phyloP scores from a whole-genome alignment of 345 rosid genomes.

The Eutrema yunnanense region DNA sequence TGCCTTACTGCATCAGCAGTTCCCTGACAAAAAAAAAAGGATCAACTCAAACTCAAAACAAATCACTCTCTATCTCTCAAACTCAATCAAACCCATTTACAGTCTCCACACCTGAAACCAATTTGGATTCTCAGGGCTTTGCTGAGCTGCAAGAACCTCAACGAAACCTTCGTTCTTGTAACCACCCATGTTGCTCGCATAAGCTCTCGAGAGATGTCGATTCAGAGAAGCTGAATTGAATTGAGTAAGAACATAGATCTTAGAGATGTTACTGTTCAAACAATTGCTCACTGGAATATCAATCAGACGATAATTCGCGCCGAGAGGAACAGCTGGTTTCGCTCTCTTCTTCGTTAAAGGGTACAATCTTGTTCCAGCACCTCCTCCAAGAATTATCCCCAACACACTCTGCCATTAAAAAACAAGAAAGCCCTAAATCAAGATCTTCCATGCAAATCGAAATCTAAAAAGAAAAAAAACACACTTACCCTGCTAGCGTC shows the following conservation, averaged over 20 bases:
- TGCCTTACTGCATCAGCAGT: slow-evolving; percentile 98
- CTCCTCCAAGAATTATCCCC: slow-evolving; percentile 94
- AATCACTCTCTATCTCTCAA: not conserved
- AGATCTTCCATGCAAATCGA: not conserved
- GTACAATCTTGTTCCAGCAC: slow-evolving; percentile 88
- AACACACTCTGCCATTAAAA: slow-evolving; percentile 66
- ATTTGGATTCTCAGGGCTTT: slow-evolving; percentile 95
- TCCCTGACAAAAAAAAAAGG: slow-evolving; percentile 41
- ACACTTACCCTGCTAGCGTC: slow-evolving; percentile 87
- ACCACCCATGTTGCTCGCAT: slow-evolving; percentile 97
- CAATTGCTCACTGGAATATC: slow-evolving; percentile 98
- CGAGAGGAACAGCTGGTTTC: slow-evolving; percentile 92
- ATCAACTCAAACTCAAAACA: not conserved
- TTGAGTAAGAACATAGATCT: slow-evolving; percentile 94
- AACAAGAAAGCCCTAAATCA: not conserved
- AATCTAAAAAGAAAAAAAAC: not conserved
- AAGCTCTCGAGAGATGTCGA: slow-evolving; percentile 90
- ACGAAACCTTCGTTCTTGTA: slow-evolving; percentile 97
- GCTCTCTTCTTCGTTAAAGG: slow-evolving; percentile 98
- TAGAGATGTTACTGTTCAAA: slow-evolving; percentile 82
- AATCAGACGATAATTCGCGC: slow-evolving; percentile 88
- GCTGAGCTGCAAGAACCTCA: slow-evolving; percentile 99
- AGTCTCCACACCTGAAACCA: slow-evolving; percentile 74
- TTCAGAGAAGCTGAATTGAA: slow-evolving; percentile 96
- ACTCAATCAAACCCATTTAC: not conserved